These are phyloP conservation scores for Suillus spraguei DNA, from an alignment of 768 basidiomycete species.

Conservation along the genomic window DNA sequence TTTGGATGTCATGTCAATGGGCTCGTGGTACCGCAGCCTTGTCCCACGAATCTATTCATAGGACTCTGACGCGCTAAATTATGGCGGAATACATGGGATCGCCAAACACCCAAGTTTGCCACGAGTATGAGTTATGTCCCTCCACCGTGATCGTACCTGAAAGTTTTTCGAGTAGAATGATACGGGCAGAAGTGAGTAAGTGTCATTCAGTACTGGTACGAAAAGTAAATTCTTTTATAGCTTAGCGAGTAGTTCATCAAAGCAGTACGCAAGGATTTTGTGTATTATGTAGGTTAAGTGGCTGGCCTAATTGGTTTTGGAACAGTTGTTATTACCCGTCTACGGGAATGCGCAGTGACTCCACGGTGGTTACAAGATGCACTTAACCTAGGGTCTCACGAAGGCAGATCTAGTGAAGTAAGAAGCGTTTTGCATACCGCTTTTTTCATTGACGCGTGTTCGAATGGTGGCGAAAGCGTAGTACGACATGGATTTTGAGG, in stretches of 20 bases:
- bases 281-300: background rate
- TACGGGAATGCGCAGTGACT: slow-evolving; percentile 25
- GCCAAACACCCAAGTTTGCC: background rate
- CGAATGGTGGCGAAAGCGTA: background rate
- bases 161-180: background rate
- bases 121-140: too few species aligned
- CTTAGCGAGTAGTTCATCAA: background rate
- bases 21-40: background rate
- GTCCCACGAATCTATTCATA: background rate
- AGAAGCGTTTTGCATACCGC: background rate
- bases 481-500: background rate
- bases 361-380: slow-evolving; percentile 22
- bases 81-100: background rate
- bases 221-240: background rate
- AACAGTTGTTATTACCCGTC: slow-evolving; percentile 20
- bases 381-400: slow-evolving; percentile 10
- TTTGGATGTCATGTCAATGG: background rate
- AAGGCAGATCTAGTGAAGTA: background rate
- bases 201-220: background rate
- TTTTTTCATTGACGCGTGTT: background rate
- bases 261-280: background rate
- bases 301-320: slow-evolving; percentile 20
- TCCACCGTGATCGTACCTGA: background rate
- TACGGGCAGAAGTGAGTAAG: background rate
- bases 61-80: background rate